These are phyloP conservation scores for Striga hermonthica DNA, from an alignment of 305 asterid species.

Conservation along the genomic window DNA sequence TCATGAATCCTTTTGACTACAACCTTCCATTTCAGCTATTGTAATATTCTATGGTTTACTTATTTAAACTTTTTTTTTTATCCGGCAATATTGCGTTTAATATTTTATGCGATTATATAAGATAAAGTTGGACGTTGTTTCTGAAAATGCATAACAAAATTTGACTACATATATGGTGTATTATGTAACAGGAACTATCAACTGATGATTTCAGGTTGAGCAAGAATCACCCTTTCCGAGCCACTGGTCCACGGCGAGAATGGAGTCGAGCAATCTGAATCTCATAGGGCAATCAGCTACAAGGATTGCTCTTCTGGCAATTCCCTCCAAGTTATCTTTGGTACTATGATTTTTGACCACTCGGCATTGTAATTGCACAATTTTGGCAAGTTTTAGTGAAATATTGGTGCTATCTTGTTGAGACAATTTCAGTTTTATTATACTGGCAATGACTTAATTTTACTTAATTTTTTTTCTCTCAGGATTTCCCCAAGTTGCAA, in stretches of 20 bases:
- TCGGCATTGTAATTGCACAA: slow-evolving; percentile 18
- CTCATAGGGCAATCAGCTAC: slow-evolving; percentile 65
- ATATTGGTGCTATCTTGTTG: no score
- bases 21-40: background rate
- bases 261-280: slow-evolving; percentile 52
- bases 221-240: slow-evolving; percentile 48
- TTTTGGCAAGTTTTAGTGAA: background rate
- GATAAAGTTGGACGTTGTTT: slow-evolving; percentile 23
- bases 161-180: slow-evolving; percentile 58
- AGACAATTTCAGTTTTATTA: no score
- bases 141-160: slow-evolving; percentile 34
- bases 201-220: slow-evolving; percentile 88
- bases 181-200: slow-evolving; percentile 71
- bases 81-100: slow-evolving; percentile 1
- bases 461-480: slow-evolving; percentile 32
- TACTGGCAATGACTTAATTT: no score
- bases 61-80: background rate
- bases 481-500: slow-evolving; percentile 58
- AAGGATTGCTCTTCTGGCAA: slow-evolving; percentile 68
- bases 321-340: slow-evolving; percentile 46
- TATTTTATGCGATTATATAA: slow-evolving; percentile 13
- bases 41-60: background rate
- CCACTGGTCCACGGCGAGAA: slow-evolving; percentile 44
- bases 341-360: slow-evolving; percentile 34
- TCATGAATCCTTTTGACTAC: slow-evolving; percentile 4